These are phyloP conservation scores for Bimuria novae-zelandiae DNA, from an alignment of 2,329 filamentous ascomycete species.

Conservation along the genomic window DNA sequence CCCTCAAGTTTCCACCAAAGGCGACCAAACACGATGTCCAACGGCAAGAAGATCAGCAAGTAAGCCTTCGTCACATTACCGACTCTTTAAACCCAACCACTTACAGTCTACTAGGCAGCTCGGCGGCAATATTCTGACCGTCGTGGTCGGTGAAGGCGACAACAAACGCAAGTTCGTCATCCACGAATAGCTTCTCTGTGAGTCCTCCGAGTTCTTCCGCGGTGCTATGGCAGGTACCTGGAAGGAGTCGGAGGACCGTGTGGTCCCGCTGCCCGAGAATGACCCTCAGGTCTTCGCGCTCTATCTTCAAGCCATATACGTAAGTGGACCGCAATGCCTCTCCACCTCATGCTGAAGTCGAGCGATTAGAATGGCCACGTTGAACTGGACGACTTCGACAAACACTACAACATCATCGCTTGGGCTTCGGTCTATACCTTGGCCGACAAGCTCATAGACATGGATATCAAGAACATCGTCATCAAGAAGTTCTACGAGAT, in stretches of 20 bases:
- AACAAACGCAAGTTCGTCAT: conserved; percentile 9
- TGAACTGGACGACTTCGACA: neutral
- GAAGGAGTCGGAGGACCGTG: conserved; percentile 10
- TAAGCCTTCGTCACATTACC: no score
- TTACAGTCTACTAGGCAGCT: neutral
- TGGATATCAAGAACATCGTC: conserved; percentile 5
- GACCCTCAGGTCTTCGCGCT: conserved; percentile 12
- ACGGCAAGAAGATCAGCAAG: neutral
- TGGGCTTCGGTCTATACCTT: conserved; percentile 3
- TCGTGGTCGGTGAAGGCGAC: conserved; percentile 7
- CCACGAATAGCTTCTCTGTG: conserved; percentile 16
- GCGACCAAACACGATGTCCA: no score
- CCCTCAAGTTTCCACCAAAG: no score
- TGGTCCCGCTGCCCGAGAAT: conserved; percentile 14
- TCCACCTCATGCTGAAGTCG: no score
- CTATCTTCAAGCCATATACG: conserved; percentile 14
- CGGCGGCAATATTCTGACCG: conserved; percentile 1
- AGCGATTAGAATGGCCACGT: neutral
- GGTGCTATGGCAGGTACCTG: conserved; percentile 20
- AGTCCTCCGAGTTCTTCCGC: conserved; percentile 20
- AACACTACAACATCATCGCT: neutral
- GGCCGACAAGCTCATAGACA: conserved; percentile 9
- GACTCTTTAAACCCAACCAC: no score
- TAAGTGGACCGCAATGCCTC: neutral
- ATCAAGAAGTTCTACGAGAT: neutral